These are phyloP conservation scores for Lepraria neglecta DNA, from an alignment of 495 filamentous ascomycete genomes.

Conservation along the genomic window DNA sequence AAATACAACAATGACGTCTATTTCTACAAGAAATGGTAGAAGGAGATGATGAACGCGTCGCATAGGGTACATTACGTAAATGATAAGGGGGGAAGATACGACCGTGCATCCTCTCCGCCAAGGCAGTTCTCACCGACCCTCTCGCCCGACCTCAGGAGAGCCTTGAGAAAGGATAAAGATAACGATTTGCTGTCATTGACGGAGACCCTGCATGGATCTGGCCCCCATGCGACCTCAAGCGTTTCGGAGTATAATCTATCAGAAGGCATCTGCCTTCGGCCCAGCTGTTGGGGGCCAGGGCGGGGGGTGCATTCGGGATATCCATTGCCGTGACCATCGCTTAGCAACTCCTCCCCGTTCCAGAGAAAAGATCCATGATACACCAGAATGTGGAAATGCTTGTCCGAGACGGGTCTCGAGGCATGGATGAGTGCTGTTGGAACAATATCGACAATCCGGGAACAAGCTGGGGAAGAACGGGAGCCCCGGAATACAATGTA, in stretches of 20 bases:
- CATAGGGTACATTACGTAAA: constrained; percentile 7
- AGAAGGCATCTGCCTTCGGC: not conserved
- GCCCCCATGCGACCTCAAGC: not conserved
- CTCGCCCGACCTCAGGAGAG: not conserved
- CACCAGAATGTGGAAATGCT: not conserved
- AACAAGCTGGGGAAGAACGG: too few relatives aligned
- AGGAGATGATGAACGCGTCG: not conserved
- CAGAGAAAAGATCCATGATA: not conserved
- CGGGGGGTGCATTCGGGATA: too few relatives aligned
- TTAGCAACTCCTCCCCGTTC: too few relatives aligned
- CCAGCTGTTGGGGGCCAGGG: constrained; percentile 5
- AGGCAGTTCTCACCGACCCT: not conserved
- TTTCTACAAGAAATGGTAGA: not conserved
- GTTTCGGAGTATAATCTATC: not conserved
- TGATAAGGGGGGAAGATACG: constrained; percentile 13
- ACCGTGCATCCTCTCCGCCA: not conserved
- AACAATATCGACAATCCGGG: not conserved
- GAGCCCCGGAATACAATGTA: not conserved
- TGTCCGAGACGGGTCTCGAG: not conserved
- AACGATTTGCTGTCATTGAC: not conserved
- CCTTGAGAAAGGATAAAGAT: not conserved
- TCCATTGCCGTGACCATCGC: too few relatives aligned
- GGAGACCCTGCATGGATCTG: not conserved
- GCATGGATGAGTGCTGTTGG: not conserved
- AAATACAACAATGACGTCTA: not conserved